Evolutionary conservation across 2,329 filamentous ascomycete species (phyloP).

Genomic region (Penicillium sp.): DNA sequence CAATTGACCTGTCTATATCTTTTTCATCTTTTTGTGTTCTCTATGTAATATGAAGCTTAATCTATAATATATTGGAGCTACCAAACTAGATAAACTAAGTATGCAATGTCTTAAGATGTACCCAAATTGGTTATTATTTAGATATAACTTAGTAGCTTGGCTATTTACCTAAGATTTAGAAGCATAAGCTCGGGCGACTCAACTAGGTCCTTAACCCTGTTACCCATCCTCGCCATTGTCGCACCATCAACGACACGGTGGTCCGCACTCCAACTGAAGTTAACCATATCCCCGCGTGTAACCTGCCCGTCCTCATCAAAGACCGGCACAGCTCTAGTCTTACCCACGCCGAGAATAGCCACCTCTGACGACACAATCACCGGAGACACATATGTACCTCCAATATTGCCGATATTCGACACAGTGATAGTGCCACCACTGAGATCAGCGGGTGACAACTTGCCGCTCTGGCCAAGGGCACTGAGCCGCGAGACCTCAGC

Average conservation of each 20-base stretch:
- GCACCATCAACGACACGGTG: slow-evolving; percentile 93
- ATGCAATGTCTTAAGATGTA: neutral
- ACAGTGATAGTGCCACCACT: slow-evolving; percentile 88
- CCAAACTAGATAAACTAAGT: neutral
- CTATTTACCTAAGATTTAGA: slow-evolving; percentile 67
- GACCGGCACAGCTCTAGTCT: slow-evolving; percentile 74
- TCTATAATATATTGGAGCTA: neutral
- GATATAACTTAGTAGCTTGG: neutral
- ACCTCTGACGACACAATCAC: slow-evolving; percentile 90
- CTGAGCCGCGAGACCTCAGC: slow-evolving; percentile 73
- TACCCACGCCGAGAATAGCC: slow-evolving; percentile 85
- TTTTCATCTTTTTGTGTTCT: neutral
- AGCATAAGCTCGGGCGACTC: slow-evolving; percentile 88
- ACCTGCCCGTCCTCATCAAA: slow-evolving; percentile 63
- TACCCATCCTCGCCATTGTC: slow-evolving; percentile 87
- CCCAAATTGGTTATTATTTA: neutral
- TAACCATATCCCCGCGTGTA: slow-evolving; percentile 73
- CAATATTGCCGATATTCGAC: slow-evolving; percentile 94
- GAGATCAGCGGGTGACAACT: slow-evolving; percentile 72
- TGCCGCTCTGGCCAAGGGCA: slow-evolving; percentile 68
- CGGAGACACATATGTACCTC: slow-evolving; percentile 85
- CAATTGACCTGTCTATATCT: neutral
- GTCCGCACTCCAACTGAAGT: slow-evolving; percentile 96
- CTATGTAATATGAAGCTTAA: neutral
- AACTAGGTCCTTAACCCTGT: slow-evolving; percentile 71